Evolutionary conservation across 306 rosid genomes (phyloP).

Genomic region (Prunus fruticosa): DNA sequence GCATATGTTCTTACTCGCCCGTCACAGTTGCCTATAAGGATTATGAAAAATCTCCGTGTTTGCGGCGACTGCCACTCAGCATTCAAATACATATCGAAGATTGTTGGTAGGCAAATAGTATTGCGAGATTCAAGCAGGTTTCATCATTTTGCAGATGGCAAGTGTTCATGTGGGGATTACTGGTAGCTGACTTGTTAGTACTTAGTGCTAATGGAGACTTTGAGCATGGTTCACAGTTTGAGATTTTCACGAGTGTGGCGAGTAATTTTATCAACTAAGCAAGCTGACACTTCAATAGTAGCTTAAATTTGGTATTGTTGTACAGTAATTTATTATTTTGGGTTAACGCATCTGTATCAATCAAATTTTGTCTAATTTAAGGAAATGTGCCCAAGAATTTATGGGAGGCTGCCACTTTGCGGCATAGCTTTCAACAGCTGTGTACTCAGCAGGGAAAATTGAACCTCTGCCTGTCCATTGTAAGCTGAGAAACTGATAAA

Average conservation of each 20-base stretch:
- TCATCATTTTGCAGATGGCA: conserved; percentile 76
- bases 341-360: neutral
- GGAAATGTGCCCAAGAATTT: neutral
- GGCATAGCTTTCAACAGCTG: neutral
- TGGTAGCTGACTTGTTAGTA: conserved; percentile 45
- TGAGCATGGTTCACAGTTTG: neutral
- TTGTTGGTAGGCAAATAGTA: conserved; percentile 62
- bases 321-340: neutral
- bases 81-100: conserved; percentile 76
- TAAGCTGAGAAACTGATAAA: neutral
- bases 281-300: neutral
- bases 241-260: neutral
- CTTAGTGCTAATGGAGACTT: neutral
- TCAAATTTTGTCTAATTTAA: neutral
- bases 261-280: neutral
- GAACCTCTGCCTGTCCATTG: neutral
- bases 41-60: conserved; percentile 86
- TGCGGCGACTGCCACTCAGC: conserved; percentile 95
- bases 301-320: neutral
- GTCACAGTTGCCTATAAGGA: conserved; percentile 80
- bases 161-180: conserved; percentile 83
- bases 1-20: conserved; percentile 81
- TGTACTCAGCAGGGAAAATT: neutral
- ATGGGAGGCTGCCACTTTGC: neutral
- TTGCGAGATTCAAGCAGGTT: conserved; percentile 83